A percentile compares a stretch with the other conserved stretches of the same genome.
Evolutionary conservation across 495 filamentous ascomycete genomes (phyloP).

Genomic region (Wilcoxina mikolae): DNA sequence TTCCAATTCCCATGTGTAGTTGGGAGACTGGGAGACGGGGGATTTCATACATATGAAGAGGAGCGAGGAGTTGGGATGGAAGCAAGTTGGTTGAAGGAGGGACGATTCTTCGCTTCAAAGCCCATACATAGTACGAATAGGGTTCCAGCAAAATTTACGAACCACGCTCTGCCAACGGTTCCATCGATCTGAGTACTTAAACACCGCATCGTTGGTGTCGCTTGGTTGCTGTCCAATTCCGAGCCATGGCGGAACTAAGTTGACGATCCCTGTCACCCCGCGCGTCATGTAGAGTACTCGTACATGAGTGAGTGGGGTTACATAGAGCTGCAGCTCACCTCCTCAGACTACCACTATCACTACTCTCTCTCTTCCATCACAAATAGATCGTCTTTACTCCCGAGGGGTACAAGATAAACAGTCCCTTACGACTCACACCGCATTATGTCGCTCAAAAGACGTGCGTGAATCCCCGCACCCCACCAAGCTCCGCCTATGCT

Average conservation of each 20-base stretch:
- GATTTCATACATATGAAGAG: background rate
- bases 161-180: too few species aligned
- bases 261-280: background rate
- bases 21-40: background rate
- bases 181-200: too few species aligned
- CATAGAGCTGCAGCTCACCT: background rate
- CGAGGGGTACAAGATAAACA: too few species aligned
- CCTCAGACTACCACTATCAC: background rate
- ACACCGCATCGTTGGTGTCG: too few species aligned
- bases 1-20: background rate
- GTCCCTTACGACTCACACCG: too few species aligned
- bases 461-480: constrained; percentile 7
- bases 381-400: too few species aligned
- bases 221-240: too few species aligned
- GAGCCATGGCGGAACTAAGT: too few species aligned
- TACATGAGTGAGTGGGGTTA: background rate
- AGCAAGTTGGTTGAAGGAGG: background rate
- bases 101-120: background rate
- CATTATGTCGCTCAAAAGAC: constrained; percentile 24
- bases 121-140: background rate
- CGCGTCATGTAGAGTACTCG: background rate
- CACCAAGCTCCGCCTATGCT: background rate
- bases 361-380: background rate
- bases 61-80: background rate
- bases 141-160: too few species aligned